Evolutionary conservation across 257 asterid genomes (phyloP), one percentile per base, ranked within the genome.

Genomic region (Thymus mandschuricus): DNA sequence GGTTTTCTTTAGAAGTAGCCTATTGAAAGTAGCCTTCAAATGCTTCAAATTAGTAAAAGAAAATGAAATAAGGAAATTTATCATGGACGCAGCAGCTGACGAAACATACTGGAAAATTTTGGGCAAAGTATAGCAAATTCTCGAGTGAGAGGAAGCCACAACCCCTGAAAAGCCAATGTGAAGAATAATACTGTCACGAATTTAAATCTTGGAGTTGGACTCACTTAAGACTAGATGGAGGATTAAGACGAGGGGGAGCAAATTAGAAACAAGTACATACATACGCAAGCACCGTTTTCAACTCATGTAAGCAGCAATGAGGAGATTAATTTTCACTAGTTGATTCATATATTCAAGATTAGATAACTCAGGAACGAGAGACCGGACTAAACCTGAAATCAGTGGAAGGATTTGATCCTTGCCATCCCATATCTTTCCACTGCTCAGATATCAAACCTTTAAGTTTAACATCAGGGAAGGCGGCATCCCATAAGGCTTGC

Each of bases 371-470:
- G 46, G 46, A 28, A 10, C 56, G 15, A 51, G 64, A 68, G 69
- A 43, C 2, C 49, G 34, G 72, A 61, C 3, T 55, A 74, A 48
- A 94, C 99, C 99, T 89, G 83, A 94, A 94, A 81, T 91, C 97
- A 3, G 99, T 94, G 1, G 97, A 85, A 8, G 99, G 99, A 69
- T 94, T 89, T 44, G 89, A 63, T 70, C 99, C 99, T 84, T 94
- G 97, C 99, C 99, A 94, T 48, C 99, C 97, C 99, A 91, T 94
- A 51, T 91, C 99, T 75, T 94, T 94, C 99, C 99, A 94, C 75
- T 91, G 97, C 76, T 94, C 96, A 8, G 99, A 91, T 76, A 91
- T 81, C 82, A 94, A 31, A 43, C 92, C 84, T 72, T 80, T 84
- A 3, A 91, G 96, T 86, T 83, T 75, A 49, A 88, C 85, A 76